phyloP scores from a whole-genome alignment of 345 rosid species.

The Moricandia moricandioides region DNA sequence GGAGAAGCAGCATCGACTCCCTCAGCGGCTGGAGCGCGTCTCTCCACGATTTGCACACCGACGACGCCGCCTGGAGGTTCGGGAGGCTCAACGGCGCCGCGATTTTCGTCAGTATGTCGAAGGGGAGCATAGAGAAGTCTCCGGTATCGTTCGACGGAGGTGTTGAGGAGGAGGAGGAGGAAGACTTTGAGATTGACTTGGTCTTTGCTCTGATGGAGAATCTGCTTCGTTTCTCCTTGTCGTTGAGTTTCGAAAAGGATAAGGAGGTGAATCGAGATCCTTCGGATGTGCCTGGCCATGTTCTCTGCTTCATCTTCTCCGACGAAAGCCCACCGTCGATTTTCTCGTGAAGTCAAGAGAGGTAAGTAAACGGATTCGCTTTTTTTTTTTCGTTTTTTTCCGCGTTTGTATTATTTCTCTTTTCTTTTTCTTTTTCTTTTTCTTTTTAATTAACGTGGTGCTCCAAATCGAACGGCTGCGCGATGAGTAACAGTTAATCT shows the following conservation, averaged over 20 bases:
- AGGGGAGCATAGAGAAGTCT: conserved; percentile 74
- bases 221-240: conserved; percentile 25
- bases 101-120: conserved; percentile 58
- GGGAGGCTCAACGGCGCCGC: conserved; percentile 67
- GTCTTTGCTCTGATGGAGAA: conserved; percentile 17
- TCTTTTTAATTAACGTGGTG: neutral
- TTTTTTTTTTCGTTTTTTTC: neutral
- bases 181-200: conserved; percentile 10
- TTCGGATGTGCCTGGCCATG: conserved; percentile 54
- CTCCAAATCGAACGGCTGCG: conserved; percentile 20
- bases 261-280: conserved; percentile 42
- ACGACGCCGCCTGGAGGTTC: conserved; percentile 63
- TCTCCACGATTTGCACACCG: conserved; percentile 81
- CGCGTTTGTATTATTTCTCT: neutral
- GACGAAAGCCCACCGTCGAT: conserved; percentile 27
- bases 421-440: neutral
- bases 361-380: conserved; percentile 14
- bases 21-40: conserved; percentile 79
- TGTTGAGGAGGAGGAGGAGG: conserved; percentile 7
- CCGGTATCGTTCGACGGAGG: conserved; percentile 11
- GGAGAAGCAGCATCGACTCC: conserved; percentile 74
- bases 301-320: conserved; percentile 48
- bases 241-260: conserved; percentile 21
- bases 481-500: conserved; percentile 5
- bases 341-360: conserved; percentile 10